Evolutionary conservation across 2,329 filamentous ascomycete species (phyloP).

Genomic region (Chrysoporthe puriensis): DNA sequence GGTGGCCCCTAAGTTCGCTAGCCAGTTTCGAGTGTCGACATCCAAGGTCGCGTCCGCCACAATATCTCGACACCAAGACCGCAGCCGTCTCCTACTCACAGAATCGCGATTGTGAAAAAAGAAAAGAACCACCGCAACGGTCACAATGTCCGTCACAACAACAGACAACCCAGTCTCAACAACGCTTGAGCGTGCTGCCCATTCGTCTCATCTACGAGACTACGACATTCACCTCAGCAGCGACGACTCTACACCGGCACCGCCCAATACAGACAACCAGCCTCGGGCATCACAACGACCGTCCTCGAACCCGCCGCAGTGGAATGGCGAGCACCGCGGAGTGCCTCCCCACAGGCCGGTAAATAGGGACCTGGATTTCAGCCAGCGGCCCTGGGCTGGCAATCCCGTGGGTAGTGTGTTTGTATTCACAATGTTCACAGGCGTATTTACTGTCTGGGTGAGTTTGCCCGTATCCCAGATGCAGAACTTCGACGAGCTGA

Average conservation of each 20-base stretch:
- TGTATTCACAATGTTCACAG: constrained; percentile 36
- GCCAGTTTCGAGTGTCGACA: neutral
- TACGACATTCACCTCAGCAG: constrained; percentile 36
- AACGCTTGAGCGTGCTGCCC: constrained; percentile 22
- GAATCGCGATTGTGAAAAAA: neutral
- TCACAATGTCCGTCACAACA: constrained; percentile 33
- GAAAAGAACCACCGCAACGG: neutral
- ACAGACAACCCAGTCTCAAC: constrained; percentile 33
- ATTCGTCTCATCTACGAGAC: constrained; percentile 33
- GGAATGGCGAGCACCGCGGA: constrained; percentile 34
- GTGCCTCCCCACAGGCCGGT: constrained; percentile 37
- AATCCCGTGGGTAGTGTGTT: constrained; percentile 34
- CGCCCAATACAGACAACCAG: constrained; percentile 31
- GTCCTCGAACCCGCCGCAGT: constrained; percentile 34
- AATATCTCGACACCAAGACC: neutral
- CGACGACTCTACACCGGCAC: constrained; percentile 24
- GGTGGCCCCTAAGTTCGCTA: neutral
- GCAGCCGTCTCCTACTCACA: neutral
- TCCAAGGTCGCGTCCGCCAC: neutral
- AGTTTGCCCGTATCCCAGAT: constrained; percentile 20
- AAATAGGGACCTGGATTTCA: constrained; percentile 33
- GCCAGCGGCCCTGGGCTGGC: constrained; percentile 33
- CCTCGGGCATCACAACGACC: constrained; percentile 26
- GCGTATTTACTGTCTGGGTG: constrained; percentile 35
- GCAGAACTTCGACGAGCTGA: neutral